Base-by-base conservation (phyloP, 352 stramenopile species). In the Phytophthora meadii region DNA sequence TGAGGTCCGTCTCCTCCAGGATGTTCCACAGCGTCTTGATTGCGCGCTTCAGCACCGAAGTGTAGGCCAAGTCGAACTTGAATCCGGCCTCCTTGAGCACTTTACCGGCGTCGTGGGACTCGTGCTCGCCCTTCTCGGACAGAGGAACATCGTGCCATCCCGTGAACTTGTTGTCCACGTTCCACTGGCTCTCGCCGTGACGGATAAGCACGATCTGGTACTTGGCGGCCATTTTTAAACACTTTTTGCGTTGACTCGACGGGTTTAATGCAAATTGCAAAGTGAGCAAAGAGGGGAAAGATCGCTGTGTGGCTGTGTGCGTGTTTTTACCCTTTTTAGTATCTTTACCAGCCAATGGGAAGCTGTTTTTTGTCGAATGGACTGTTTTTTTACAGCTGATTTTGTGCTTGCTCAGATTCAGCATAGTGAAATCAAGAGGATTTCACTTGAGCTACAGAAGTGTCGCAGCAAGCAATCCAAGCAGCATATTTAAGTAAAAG, bases 91-190 rank as follows among this genome's bases (percentile, higher is more conserved):
- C 89, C 50, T 96, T 90, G 28, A 99, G 88, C 34, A 99, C 89
- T 61, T 97, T 93, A 67, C 97, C 98, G 52, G 90, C 98, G 47
- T 98, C 90, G 54, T 92, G 85, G 39, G 96, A 98, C 77, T 99
- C 97, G 54, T 95, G 72, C 61, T 95, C 83, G 60, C 87, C 82
- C 53, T 84, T 93, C 30, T 62, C 75, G 41, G 92, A 98, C 19
- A 99, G 85, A 49, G 91, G 94, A 59, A 98, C 96, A 74, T 99
- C 97, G 69, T 98, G 89, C 98, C 98, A 99, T 51, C 98, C 98
- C 40, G 97, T 99, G 83, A 99, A 99, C 72, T 94, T 93, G 82
- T 99, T 99, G 73, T 98, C 88, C 39, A 98, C 84, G 83, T 99
- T 99, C 97, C 97, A 99, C 48, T 97, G 94, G 45, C 89, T 98